Conservation (phyloP, 164 flowering plant species). For the Stephania yunnanensis region DNA sequence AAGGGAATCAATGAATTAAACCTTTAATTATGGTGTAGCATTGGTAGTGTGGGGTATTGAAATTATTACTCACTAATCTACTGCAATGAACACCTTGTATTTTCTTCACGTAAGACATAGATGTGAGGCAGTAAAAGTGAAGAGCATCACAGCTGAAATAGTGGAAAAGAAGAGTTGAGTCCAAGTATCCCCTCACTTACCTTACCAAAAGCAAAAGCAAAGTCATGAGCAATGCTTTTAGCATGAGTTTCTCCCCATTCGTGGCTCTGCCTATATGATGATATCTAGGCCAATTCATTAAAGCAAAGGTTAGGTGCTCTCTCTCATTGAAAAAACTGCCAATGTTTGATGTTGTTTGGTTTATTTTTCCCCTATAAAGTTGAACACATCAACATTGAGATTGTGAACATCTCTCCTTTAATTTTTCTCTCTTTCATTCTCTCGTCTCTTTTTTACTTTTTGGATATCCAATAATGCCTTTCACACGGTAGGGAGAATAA, state of each 20-base stretch:
- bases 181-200: neutral
- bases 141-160: neutral
- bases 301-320: neutral
- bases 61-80: neutral
- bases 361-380: neutral
- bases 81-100: neutral
- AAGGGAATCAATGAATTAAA: neutral
- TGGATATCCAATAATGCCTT: conserved; percentile 4
- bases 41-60: neutral
- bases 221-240: neutral
- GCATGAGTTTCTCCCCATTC: neutral
- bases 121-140: neutral
- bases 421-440: neutral
- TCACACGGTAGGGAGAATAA: neutral
- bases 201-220: conserved; percentile 8
- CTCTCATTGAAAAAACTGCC: conserved; percentile 4
- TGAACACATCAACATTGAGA: neutral
- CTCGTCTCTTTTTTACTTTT: neutral
- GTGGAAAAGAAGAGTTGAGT: neutral
- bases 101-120: neutral
- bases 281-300: conserved; percentile 3
- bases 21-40: neutral
- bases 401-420: too few relatives aligned
- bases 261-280: neutral
- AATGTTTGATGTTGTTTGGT: neutral